phyloP scores from a whole-genome alignment of 1,139 yeast genomes.

The Yamadazyma aaseri region DNA sequence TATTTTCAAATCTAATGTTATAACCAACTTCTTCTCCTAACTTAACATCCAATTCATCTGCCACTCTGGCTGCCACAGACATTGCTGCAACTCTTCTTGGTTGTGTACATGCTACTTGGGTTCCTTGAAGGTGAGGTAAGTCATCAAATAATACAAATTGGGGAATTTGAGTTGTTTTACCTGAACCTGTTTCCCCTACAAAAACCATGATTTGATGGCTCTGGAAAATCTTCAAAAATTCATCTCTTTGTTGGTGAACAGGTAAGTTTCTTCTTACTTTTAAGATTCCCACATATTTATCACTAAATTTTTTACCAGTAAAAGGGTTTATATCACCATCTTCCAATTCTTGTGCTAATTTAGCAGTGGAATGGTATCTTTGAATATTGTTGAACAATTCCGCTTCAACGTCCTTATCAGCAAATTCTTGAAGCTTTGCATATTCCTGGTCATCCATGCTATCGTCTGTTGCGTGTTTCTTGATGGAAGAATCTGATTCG shows the following conservation, averaged over 20 bases:
- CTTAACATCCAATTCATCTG: conserved; percentile 91
- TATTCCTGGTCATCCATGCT: conserved; percentile 5
- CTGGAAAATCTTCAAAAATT: conserved; percentile 81
- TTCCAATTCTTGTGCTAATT: conserved; percentile 66
- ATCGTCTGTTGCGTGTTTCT: conserved; percentile 9
- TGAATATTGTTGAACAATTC: conserved; percentile 57
- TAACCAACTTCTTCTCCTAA: conserved; percentile 94
- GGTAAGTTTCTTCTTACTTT: conserved; percentile 83
- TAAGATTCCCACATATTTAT: conserved; percentile 74
- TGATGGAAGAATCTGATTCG: conserved; percentile 2
- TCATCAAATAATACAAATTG: conserved; percentile 94
- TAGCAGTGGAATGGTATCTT: conserved; percentile 73
- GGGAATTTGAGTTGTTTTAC: conserved; percentile 96
- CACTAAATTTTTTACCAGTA: conserved; percentile 61
- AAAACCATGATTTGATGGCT: conserved; percentile 92
- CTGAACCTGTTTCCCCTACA: conserved; percentile 98
- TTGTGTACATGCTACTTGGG: conserved; percentile 92
- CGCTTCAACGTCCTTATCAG: conserved; percentile 13
- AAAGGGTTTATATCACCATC: conserved; percentile 71
- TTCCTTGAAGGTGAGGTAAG: conserved; percentile 76
- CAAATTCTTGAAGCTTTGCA: conserved; percentile 3
- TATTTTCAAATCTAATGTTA: conserved; percentile 89
- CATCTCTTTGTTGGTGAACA: conserved; percentile 89
- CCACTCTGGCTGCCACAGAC: conserved; percentile 95
- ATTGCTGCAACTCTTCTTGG: conserved; percentile 98